Evolutionary conservation across 2,329 filamentous ascomycete species (phyloP), one percentile per base, ranked within the genome.

Genomic region (Aspergillus fructus): DNA sequence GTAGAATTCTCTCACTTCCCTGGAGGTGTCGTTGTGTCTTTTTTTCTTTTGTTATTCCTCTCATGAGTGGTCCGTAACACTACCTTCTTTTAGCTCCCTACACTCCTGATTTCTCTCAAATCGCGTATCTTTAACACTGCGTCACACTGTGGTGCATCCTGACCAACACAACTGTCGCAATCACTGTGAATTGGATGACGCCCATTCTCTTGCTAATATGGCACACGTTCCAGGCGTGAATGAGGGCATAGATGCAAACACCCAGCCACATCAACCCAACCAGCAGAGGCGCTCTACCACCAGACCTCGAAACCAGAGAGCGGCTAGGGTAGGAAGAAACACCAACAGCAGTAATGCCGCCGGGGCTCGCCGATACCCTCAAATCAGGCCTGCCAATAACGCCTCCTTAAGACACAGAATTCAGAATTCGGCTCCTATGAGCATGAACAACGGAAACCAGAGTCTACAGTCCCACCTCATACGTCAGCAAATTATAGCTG

Each of bases 401-500:
- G 9, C 9, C 8, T 3, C 27, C 9, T 11, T 30, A 9, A 9
- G 27, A 30, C 27, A 11, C 27, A 11, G 27, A 17, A 33, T 27
- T 19, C 37, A 11, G 11, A 17, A 4, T 17, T 21, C 27, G 37
- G 24, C 12, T 13, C 39, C 17, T 34, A 23, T 17, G 39, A 12
- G 3, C 49, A n/a, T 24, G 15, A 43, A 42, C 19, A 21, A 43
- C 12, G 21, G 15, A 19, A 49, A 58, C 5, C 30, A 60, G 2
- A 42, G 55, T 11, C 46, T 73, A 9, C 67, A 71, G 33, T 59
- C 55, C 5, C 69, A 66, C 45, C 60, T 73, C 13, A 59, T 72
- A 41, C 65, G 65, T 5, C 65, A 69, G 53, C 71, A 73, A 52
- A 48, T 66, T 6, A 17, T 71, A 9, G 69, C 63, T 9, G 71